A percentile compares a stretch with the other conserved stretches of the same genome.
Evolutionary conservation across 2,329 filamentous ascomycete species (phyloP).

Genomic region (Diaporthe citrichinensis): DNA sequence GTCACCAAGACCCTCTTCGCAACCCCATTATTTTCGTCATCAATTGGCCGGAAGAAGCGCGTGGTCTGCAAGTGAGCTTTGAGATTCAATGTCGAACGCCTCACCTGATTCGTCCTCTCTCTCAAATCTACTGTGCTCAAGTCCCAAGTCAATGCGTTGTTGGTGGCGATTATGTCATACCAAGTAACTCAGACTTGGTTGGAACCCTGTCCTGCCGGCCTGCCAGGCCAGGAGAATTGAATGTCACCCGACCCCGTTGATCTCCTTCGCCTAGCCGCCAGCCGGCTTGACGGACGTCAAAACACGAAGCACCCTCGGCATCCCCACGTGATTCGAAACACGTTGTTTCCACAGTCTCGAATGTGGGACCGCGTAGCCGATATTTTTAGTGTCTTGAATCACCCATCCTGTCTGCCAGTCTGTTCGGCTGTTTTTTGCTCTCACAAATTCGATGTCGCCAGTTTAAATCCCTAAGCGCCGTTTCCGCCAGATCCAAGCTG

Average conservation of each 20-base stretch:
- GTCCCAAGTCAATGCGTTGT: not conserved
- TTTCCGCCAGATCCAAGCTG: not conserved
- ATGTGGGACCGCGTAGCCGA: not conserved
- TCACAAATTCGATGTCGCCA: not conserved
- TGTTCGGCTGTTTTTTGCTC: not conserved
- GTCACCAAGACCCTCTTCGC: not conserved
- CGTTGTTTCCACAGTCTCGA: constrained; percentile 7
- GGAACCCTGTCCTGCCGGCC: constrained; percentile 27
- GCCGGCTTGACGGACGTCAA: constrained; percentile 13
- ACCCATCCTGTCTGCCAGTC: not conserved
- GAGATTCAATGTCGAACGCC: not conserved
- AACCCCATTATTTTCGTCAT: not conserved
- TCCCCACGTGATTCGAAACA: constrained; percentile 31
- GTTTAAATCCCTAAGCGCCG: not conserved
- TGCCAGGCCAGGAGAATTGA: not conserved
- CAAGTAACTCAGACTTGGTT: not conserved
- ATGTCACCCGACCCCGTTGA: constrained; percentile 33
- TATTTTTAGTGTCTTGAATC: constrained; percentile 1
- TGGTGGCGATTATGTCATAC: constrained; percentile 26
- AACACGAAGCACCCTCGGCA: constrained; percentile 9
- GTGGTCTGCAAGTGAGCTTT: not conserved
- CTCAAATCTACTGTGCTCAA: not conserved
- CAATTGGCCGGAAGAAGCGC: not conserved
- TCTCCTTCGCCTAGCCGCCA: constrained; percentile 31
- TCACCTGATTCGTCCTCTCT: not conserved